Percentiles rank a stretch among this genome's conserved stretches.
Evolutionary conservation across 2,329 filamentous ascomycete genomes (phyloP).

Genomic region (Fusarium tjaetaba): DNA sequence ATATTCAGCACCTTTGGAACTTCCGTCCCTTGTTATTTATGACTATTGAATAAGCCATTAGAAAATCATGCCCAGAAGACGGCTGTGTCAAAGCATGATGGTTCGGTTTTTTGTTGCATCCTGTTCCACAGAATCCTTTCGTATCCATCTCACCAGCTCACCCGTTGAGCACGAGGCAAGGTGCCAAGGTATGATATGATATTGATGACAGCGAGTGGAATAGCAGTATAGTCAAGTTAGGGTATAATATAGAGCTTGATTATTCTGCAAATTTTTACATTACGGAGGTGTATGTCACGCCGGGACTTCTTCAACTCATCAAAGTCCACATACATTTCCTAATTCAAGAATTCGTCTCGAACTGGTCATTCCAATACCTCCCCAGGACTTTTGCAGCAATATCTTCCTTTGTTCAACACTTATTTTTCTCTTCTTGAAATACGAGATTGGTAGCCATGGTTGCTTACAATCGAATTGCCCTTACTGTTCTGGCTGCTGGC

Average conservation of each 20-base stretch:
- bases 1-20: background rate
- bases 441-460: constrained; percentile 25
- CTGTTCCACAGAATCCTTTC: constrained; percentile 6
- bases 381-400: background rate
- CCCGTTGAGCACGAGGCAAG: background rate
- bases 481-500: constrained; percentile 27
- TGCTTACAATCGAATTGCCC: constrained; percentile 15
- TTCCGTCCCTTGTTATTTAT: background rate
- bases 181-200: background rate
- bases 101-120: background rate
- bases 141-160: background rate
- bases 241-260: background rate
- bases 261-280: background rate
- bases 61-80: background rate
- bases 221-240: background rate
- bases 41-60: background rate
- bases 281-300: background rate
- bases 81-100: background rate
- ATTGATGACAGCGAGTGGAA: background rate
- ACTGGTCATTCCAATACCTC: background rate
- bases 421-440: background rate
- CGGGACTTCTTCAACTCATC: background rate
- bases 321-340: background rate
- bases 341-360: background rate
- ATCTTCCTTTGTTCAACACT: background rate